Evolutionary conservation across 2,329 filamentous ascomycete species (phyloP).

Genomic region (Trichocomaceae sp.): DNA sequence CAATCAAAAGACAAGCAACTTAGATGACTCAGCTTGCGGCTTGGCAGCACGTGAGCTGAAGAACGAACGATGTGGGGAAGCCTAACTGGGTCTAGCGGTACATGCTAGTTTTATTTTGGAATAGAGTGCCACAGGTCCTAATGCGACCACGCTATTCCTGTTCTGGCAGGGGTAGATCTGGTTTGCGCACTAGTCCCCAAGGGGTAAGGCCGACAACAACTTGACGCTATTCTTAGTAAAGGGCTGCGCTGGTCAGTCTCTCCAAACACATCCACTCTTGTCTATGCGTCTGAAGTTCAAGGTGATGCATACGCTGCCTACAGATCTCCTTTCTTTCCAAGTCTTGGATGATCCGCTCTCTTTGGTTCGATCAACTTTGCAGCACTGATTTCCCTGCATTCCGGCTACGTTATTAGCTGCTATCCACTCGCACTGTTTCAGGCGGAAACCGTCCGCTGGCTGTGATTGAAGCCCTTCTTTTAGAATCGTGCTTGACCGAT

Average conservation of each 20-base stretch:
- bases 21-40: conserved; percentile 5
- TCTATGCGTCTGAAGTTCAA: not conserved
- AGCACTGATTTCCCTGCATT: not conserved
- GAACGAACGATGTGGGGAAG: not conserved
- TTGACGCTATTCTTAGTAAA: not conserved
- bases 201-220: not conserved
- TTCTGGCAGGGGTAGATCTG: not conserved
- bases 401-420: not conserved
- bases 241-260: not conserved
- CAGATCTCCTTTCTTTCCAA: not conserved
- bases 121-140: too few relatives aligned
- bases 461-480: not conserved
- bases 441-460: not conserved
- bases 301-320: not conserved
- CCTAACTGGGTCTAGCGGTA: too few relatives aligned
- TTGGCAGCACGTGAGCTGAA: not conserved
- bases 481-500: not conserved
- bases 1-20: not conserved
- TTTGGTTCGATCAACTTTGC: not conserved
- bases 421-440: not conserved
- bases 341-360: not conserved
- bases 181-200: not conserved
- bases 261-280: not conserved
- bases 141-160: not conserved
- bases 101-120: too few relatives aligned